Evolutionary conservation across 192 early-diverging fungal genomes (phyloP).

Genomic region (Gryganskiella cystojenkinii): DNA sequence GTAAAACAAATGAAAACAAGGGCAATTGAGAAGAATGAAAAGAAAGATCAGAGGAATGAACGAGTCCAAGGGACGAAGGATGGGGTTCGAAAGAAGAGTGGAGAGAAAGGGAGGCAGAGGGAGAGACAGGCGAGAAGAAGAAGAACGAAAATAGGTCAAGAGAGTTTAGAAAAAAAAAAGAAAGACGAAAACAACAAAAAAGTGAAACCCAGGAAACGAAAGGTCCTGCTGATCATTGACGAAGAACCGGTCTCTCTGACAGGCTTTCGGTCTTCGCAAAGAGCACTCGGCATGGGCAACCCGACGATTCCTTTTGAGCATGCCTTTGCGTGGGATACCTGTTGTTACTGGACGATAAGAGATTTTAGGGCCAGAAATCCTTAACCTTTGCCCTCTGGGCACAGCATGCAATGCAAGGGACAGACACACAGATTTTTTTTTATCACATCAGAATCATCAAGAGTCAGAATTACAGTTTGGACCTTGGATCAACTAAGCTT

Average conservation of each 20-base stretch:
- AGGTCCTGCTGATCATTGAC: background rate
- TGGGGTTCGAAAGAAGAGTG: background rate
- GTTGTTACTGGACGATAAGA: too few relatives aligned
- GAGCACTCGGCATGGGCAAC: too few relatives aligned
- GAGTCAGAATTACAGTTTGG: too few relatives aligned
- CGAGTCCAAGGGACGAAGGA: background rate
- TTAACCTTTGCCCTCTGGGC: too few relatives aligned
- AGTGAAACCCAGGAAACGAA: background rate
- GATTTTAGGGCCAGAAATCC: too few relatives aligned
- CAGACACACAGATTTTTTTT: too few relatives aligned
- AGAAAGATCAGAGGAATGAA: background rate
- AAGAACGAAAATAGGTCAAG: background rate
- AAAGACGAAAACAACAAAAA: background rate
- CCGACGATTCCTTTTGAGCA: too few relatives aligned
- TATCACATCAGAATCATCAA: too few relatives aligned
- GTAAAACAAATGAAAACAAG: background rate
- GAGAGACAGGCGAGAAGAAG: background rate
- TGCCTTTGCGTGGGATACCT: too few relatives aligned
- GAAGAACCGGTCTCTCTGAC: background rate
- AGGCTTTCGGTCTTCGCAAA: conserved; percentile 2
- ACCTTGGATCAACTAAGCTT: too few relatives aligned
- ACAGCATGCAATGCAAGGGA: background rate
- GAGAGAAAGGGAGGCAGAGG: background rate
- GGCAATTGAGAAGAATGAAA: background rate
- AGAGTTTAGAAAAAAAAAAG: background rate